These are phyloP conservation scores for Calonectria multiphialidica DNA, from an alignment of 2,329 filamentous ascomycete genomes.

Conservation along the genomic window DNA sequence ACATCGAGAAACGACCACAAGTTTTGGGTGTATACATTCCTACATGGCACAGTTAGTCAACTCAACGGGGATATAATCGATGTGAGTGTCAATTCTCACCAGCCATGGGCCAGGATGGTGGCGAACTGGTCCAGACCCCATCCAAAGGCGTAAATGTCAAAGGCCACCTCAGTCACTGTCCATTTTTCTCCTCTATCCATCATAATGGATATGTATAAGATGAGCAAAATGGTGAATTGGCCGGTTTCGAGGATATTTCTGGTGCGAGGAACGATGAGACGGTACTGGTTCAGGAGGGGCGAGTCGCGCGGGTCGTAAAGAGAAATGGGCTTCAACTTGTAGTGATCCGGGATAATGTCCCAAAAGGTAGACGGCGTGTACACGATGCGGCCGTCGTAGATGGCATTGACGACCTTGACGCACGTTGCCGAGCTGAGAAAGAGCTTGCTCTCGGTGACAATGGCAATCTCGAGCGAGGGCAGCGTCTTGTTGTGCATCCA, in stretches of 20 bases:
- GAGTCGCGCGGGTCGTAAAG: conserved; percentile 83
- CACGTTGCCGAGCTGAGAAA: conserved; percentile 84
- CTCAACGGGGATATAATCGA: neutral
- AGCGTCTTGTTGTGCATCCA: conserved; percentile 70
- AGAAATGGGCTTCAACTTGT: conserved; percentile 86
- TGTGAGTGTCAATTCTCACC: conserved; percentile 52
- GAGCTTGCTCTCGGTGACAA: conserved; percentile 83
- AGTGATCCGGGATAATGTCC: conserved; percentile 87
- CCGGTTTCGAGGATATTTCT: conserved; percentile 80
- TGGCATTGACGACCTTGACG: conserved; percentile 84
- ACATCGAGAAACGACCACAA: conserved; percentile 91
- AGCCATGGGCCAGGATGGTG: conserved; percentile 80
- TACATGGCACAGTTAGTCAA: conserved; percentile 39
- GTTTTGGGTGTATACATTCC: conserved; percentile 89
- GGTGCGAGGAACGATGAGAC: conserved; percentile 84
- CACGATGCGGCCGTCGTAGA: conserved; percentile 83
- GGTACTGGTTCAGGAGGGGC: conserved; percentile 85
- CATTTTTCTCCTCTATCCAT: conserved; percentile 71
- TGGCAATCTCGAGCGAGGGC: conserved; percentile 85
- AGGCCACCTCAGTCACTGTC: conserved; percentile 72
- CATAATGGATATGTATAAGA: conserved; percentile 81
- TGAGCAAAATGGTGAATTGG: conserved; percentile 79
- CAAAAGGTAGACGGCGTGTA: conserved; percentile 87
- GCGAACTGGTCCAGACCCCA: conserved; percentile 85
- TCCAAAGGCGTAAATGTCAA: conserved; percentile 80